A percentile compares a stretch with the other conserved stretches of the same genome.
These are phyloP conservation scores for Trypanosoma grayi DNA, from an alignment of 208 protist species.

Conservation along the genomic window DNA sequence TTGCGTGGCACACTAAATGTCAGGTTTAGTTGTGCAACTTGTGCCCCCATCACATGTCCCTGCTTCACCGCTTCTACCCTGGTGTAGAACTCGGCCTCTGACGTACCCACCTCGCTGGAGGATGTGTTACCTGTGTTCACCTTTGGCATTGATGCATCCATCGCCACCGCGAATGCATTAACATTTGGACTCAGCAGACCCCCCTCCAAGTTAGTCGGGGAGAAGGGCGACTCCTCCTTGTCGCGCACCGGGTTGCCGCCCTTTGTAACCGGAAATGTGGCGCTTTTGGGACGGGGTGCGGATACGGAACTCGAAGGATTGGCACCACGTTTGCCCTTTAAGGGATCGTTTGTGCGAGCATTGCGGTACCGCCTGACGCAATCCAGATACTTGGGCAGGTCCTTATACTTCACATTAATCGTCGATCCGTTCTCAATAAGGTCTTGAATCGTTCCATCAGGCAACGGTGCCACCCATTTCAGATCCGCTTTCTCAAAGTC, in stretches of 20 bases:
- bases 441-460: slow-evolving; percentile 56
- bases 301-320: neutral
- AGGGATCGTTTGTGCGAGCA: slow-evolving; percentile 13
- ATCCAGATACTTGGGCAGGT: slow-evolving; percentile 53
- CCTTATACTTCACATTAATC: slow-evolving; percentile 44
- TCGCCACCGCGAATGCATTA: neutral
- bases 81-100: slow-evolving; percentile 37
- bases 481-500: slow-evolving; percentile 52
- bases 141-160: neutral
- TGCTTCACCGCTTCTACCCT: slow-evolving; percentile 43
- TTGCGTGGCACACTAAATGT: slow-evolving; percentile 70
- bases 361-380: slow-evolving; percentile 43
- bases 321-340: neutral
- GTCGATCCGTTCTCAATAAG: slow-evolving; percentile 56
- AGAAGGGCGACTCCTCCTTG: neutral
- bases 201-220: neutral
- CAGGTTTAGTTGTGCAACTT: slow-evolving; percentile 55
- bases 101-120: neutral
- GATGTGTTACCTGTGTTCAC: neutral
- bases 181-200: slow-evolving; percentile 4
- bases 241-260: neutral
- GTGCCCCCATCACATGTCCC: slow-evolving; percentile 32
- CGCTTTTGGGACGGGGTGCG: neutral
- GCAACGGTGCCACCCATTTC: slow-evolving; percentile 57
- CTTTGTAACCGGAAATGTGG: slow-evolving; percentile 1